Conservation (phyloP, 2,329 filamentous ascomycete species). For the Diatrype stigma region DNA sequence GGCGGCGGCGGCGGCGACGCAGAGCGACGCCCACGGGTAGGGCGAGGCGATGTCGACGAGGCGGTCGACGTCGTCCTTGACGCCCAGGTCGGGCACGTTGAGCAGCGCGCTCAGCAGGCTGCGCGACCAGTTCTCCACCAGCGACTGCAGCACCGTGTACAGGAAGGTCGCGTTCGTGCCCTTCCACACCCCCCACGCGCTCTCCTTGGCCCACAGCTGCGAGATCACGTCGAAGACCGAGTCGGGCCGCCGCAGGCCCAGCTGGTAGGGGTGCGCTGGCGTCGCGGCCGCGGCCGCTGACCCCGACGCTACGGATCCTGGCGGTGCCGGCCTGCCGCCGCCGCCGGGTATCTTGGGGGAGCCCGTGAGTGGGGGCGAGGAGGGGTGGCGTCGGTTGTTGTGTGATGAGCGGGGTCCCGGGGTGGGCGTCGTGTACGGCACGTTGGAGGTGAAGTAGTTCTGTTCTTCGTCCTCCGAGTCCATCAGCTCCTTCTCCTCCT, state of each 20-base stretch:
- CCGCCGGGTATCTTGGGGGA: conserved; percentile 17
- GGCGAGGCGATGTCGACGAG: conserved; percentile 69
- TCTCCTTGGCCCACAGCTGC: conserved; percentile 85
- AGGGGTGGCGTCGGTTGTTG: conserved; percentile 25
- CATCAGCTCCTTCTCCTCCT: too few species aligned
- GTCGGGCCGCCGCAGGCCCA: conserved; percentile 69
- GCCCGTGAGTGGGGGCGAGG: conserved; percentile 26
- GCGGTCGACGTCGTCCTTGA: conserved; percentile 73
- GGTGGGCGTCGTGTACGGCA: conserved; percentile 49
- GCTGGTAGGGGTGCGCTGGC: conserved; percentile 46
- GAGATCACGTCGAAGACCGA: conserved; percentile 83
- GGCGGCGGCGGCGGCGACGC: conserved; percentile 62
- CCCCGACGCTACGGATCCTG: too few species aligned
- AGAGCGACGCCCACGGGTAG: conserved; percentile 75
- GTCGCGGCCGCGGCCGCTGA: conserved; percentile 25
- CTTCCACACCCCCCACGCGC: conserved; percentile 92
- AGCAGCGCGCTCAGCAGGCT: conserved; percentile 87
- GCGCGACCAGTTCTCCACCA: conserved; percentile 87
- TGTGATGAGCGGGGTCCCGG: conserved; percentile 36
- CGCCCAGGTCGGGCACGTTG: conserved; percentile 79
- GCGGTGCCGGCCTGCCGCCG: conserved; percentile 17
- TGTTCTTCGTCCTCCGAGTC: conserved; percentile 72
- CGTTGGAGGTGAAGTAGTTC: conserved; percentile 74
- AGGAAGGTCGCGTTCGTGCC: conserved; percentile 88
- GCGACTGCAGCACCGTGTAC: conserved; percentile 79